Percentiles rank a stretch among this genome's conserved stretches.
Evolutionary conservation across 225 moss, liverwort and hornwort species (phyloP).

Genomic region (Sphagnum contortum): DNA sequence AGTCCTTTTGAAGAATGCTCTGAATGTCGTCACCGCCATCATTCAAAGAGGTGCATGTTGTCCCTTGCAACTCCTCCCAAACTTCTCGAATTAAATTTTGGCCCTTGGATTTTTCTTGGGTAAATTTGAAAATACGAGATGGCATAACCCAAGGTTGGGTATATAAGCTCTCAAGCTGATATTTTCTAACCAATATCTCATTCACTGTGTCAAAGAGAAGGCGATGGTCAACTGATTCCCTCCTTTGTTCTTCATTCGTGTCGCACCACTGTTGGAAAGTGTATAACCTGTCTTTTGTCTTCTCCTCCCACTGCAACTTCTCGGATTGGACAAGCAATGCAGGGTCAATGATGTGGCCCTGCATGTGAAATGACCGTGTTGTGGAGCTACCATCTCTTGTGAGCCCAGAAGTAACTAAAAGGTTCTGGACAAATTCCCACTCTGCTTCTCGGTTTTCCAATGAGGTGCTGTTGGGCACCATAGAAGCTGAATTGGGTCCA

Average conservation of each 20-base stretch:
- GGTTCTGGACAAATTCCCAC: constrained; percentile 54
- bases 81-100: constrained; percentile 59
- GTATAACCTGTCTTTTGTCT: constrained; percentile 7
- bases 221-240: constrained; percentile 36
- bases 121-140: constrained; percentile 6
- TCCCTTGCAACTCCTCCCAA: constrained; percentile 63
- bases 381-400: constrained; percentile 9
- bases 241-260: constrained; percentile 27
- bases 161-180: constrained; percentile 24
- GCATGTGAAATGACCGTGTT: no score
- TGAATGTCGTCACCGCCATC: constrained; percentile 41
- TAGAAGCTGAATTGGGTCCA: no score
- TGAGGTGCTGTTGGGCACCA: constrained; percentile 1
- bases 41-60: constrained; percentile 31
- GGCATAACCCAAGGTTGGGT: constrained; percentile 38
- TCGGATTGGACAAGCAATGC: constrained; percentile 7
- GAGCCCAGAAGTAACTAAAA: constrained; percentile 53
- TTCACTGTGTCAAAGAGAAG: constrained; percentile 58
- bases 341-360: no score
- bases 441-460: constrained; percentile 50
- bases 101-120: constrained; percentile 25
- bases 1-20: constrained; percentile 49
- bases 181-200: constrained; percentile 41
- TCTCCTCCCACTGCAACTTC: constrained; percentile 7
- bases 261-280: constrained; percentile 6